Conservation (phyloP, 306 rosid species). For the Lathyrus oleraceus region DNA sequence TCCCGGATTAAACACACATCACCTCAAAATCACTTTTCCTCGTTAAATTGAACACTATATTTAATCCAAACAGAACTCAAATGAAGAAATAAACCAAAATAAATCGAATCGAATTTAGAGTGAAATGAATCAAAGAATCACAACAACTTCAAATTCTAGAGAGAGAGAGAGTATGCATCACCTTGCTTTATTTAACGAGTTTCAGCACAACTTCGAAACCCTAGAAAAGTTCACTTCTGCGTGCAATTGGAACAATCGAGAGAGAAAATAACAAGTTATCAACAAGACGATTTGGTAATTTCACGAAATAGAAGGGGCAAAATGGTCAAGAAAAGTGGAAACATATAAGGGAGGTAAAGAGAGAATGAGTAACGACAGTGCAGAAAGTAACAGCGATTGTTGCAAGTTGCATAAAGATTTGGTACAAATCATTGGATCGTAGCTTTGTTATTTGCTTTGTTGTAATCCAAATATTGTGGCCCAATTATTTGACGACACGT, state of each 20-base stretch:
- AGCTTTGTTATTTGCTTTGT: background rate
- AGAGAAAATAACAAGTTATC: background rate
- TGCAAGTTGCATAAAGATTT: background rate
- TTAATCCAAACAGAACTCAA: background rate
- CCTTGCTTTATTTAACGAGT: constrained; percentile 38
- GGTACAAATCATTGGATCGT: constrained; percentile 8
- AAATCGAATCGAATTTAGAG: constrained; percentile 19
- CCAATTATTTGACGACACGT: constrained; percentile 28
- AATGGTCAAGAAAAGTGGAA: constrained; percentile 29
- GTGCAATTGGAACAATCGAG: constrained; percentile 16
- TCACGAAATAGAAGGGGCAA: constrained; percentile 31
- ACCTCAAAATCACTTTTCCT: background rate
- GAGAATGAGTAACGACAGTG: background rate
- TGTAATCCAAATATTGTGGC: background rate
- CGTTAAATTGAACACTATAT: background rate
- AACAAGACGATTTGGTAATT: constrained; percentile 2
- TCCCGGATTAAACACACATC: background rate
- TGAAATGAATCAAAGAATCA: constrained; percentile 40
- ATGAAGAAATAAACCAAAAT: constrained; percentile 29
- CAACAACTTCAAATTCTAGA: constrained; percentile 22
- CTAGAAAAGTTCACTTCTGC: constrained; percentile 47
- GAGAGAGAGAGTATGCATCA: constrained; percentile 17
- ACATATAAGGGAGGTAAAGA: background rate
- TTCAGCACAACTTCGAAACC: constrained; percentile 37
- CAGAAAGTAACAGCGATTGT: constrained; percentile 2